Evolutionary conservation across 1,284 basidiomycete species (phyloP), one percentile per base, ranked within the genome.

Genomic region (Moniliella sp.): DNA sequence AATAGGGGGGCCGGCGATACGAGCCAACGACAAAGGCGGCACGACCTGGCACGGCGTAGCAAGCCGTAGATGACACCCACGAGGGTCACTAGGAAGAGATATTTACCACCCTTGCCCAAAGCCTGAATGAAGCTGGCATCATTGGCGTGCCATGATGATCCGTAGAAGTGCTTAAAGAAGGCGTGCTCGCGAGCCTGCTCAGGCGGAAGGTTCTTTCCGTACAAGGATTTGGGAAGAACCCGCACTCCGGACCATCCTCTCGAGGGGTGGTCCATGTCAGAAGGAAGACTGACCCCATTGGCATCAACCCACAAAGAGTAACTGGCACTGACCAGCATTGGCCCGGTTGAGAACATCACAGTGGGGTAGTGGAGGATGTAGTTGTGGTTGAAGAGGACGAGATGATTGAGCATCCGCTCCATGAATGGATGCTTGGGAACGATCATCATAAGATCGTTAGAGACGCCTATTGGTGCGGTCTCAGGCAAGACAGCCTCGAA

Each of bases 301-400:
- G 36, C 46, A 23, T 46, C 46, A 31, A 48, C 49, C 23, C 41
- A 54, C 27, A 49, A 28, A 9, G 48, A 46, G 33, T 52, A 57
- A 11, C 48, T 39, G 5, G 57, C 57, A 9, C 51, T 56, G 23
- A 61, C 43, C 36, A 58, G 57, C 64, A 64, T 65, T 17, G 64
- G 66, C 1, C 88, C 88, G 0, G 91, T 97, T 30, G 82, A 83
- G 66, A 97, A 97, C 88, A 97, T 97, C 65, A 97, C 88, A 19
- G 88, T 97, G 18, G 91, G 88, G 53, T 97, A 97, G 64, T 93
- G 86, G 54, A 83, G 72, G 33, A 91, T 61, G 73, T 81, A 94
- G 34, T 74, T 71, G 62, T 88, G 81, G 64, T 94, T 78, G 61
- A 88, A 97, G n/a, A 75, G 75, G 51, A 75, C 70, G 41, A 94